Evolutionary conservation across 768 basidiomycete genomes (phyloP), one percentile per base, ranked within the genome.

Genomic region (Leccinum uliginosum): DNA sequence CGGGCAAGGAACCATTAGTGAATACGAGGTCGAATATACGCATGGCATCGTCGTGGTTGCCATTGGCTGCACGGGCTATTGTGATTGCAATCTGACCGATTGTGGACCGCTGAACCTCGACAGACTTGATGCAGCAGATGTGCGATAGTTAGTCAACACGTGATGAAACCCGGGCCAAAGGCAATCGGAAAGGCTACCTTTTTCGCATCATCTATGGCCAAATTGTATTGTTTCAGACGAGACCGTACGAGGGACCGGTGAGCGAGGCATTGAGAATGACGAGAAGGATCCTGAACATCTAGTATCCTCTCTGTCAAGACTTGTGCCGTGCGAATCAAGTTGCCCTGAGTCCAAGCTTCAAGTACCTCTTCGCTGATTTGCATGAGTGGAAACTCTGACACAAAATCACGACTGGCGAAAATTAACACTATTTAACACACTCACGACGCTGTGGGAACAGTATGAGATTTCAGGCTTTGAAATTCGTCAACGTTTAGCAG

Each of bases 11-110:
- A n/a, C 30, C 19, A 1, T 56, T 21, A 2, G 5, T 32, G 45
- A 64, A 64, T 3, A 50, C 50, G 21, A 61, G 59, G 38, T 64
- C 59, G 19, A 63, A 58, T 21, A n/a, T 2, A 21, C 46, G 26
- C 26, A 53, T 46, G 10, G 30, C 62, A 5, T n/a, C 45, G 3
- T 61, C 59, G 3, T 44, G 8, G 2, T 61, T 50, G 6, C 51
- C 62, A 23, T 45, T 32, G 6, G 50, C 19, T n/a, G 17, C 9
- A 1, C 1, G 24, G 0, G 56, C 56, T 3, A 64, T 43, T 10
- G 59, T 50, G 1, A 21, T 7, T 17, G 62, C 62, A 10, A 64
- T 38, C 32, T 64, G 26, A 35, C 53, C 59, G 10, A 64, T 54
- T 4, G 43, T 44, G 2, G 63, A 64, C 17, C 9, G 43, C 14